Evolutionary conservation across 768 basidiomycete genomes (phyloP).

Genomic region (Mycena amicta): DNA sequence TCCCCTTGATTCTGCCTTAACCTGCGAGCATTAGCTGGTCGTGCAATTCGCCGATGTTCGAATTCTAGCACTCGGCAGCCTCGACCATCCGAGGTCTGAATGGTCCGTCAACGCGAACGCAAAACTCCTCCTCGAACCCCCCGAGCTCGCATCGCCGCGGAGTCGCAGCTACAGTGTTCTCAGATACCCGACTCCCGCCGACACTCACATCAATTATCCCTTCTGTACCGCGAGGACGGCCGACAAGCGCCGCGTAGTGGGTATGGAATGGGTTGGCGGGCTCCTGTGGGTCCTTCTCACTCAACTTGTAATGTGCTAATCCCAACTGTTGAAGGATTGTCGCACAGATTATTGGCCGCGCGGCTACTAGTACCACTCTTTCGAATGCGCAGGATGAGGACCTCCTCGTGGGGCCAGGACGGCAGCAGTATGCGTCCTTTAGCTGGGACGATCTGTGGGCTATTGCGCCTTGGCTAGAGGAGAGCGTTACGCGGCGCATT

Average conservation of each 20-base stretch:
- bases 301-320: constrained; percentile 7
- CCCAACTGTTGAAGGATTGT: constrained; percentile 45
- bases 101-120: constrained; percentile 70
- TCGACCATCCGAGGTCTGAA: constrained; percentile 57
- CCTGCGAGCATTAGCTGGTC: constrained; percentile 50
- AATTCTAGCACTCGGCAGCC: constrained; percentile 70
- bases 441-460: constrained; percentile 68
- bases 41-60: constrained; percentile 73
- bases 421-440: constrained; percentile 70
- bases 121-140: constrained; percentile 67
- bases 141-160: constrained; percentile 50
- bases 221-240: constrained; percentile 78
- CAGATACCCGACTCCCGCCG: constrained; percentile 58
- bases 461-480: constrained; percentile 81
- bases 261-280: constrained; percentile 73
- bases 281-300: constrained; percentile 54
- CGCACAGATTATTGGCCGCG: constrained; percentile 53
- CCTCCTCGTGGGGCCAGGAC: constrained; percentile 47
- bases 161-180: constrained; percentile 38
- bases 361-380: no score
- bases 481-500: constrained; percentile 62
- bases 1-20: constrained; percentile 12
- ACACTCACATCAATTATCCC: constrained; percentile 64
- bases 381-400: constrained; percentile 50
- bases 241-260: constrained; percentile 54